Evolutionary conservation across 495 filamentous ascomycete species (phyloP).

Genomic region (Aspergillus haitiensis): DNA sequence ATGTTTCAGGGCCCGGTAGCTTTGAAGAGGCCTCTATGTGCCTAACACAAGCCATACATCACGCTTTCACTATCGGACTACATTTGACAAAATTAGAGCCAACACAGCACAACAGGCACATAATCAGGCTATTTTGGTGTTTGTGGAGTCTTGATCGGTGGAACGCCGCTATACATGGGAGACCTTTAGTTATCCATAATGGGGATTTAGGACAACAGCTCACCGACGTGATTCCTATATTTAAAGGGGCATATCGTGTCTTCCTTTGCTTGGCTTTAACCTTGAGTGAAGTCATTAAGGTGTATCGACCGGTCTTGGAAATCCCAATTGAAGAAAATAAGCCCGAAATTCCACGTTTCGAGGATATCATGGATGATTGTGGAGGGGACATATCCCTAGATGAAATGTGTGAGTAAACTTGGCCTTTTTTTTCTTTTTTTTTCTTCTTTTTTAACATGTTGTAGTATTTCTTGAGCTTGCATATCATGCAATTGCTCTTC

Average conservation of each 20-base stretch:
- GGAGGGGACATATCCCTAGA: conserved; percentile 17
- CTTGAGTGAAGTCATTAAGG: conserved; percentile 58
- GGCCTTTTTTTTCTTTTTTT: not conserved
- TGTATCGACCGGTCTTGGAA: conserved; percentile 54
- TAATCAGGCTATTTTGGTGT: conserved; percentile 56
- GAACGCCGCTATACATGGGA: conserved; percentile 56
- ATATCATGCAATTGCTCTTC: conserved; percentile 26
- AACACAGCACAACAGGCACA: conserved; percentile 27
- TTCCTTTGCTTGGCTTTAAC: conserved; percentile 48
- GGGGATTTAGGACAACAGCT: conserved; percentile 47
- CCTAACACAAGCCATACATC: conserved; percentile 43
- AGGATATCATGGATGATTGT: conserved; percentile 47
- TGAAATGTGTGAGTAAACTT: conserved; percentile 16
- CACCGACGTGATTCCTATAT: conserved; percentile 23
- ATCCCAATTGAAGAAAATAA: conserved; percentile 34
- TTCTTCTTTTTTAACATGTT: conserved; percentile 10
- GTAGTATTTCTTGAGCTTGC: conserved; percentile 24
- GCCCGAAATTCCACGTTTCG: conserved; percentile 56
- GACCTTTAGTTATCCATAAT: conserved; percentile 63
- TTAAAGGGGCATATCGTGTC: conserved; percentile 36
- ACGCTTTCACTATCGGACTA: conserved; percentile 61
- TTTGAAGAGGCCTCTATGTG: conserved; percentile 38
- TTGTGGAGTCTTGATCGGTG: conserved; percentile 63
- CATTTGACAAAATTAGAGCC: conserved; percentile 44
- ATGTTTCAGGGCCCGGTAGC: conserved; percentile 33